phyloP scores from a whole-genome alignment of 2,329 filamentous ascomycete species.

The Helicocarpus griseus region DNA sequence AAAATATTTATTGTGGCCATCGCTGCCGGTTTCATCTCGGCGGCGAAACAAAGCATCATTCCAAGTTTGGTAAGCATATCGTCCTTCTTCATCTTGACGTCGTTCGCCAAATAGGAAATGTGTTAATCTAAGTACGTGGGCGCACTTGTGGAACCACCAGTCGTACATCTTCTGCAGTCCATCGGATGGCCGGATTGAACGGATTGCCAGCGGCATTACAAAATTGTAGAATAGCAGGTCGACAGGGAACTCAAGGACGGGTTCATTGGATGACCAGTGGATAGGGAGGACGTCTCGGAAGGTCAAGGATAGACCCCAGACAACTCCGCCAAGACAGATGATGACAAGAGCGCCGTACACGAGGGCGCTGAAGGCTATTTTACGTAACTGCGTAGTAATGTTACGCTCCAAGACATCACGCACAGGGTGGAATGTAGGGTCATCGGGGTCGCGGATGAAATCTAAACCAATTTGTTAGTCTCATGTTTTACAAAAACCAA shows the following conservation, averaged over 20 bases:
- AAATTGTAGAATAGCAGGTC: constrained; percentile 97
- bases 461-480: constrained; percentile 40
- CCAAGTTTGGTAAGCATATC: constrained; percentile 53
- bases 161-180: constrained; percentile 76
- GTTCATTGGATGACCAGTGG: constrained; percentile 86
- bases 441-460: constrained; percentile 96
- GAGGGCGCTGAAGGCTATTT: constrained; percentile 90
- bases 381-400: constrained; percentile 83
- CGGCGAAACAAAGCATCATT: constrained; percentile 24
- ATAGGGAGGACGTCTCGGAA: constrained; percentile 72
- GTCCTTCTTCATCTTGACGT: constrained; percentile 70
- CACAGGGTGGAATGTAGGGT: constrained; percentile 95
- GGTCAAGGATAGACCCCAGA: constrained; percentile 71
- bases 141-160: constrained; percentile 93
- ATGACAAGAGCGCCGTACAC: constrained; percentile 92
- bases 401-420: constrained; percentile 91
- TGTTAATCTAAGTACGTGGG: constrained; percentile 67
- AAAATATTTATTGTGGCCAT: constrained; percentile 40
- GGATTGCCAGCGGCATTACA: constrained; percentile 77
- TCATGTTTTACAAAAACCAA: background rate
- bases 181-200: constrained; percentile 75
- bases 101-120: constrained; percentile 90
- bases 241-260: constrained; percentile 86
- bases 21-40: constrained; percentile 29
- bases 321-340: constrained; percentile 85